These are phyloP conservation scores for Carex kokanica DNA, from an alignment of 176 grass and related monocot species.

Conservation along the genomic window DNA sequence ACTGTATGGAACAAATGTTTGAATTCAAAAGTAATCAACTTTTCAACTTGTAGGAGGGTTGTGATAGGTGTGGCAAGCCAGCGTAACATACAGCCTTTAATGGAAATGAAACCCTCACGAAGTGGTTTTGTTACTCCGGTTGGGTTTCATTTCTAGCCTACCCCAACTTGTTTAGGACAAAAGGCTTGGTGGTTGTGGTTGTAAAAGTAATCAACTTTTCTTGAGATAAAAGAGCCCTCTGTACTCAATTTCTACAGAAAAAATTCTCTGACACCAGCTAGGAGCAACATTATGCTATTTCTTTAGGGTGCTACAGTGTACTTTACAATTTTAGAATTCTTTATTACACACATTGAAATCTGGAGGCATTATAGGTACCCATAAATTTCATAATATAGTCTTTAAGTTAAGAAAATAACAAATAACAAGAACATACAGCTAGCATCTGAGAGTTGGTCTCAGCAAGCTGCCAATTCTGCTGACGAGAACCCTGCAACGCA, in stretches of 20 bases:
- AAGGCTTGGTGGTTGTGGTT: too few species aligned
- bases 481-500: slow-evolving; percentile 23
- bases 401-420: neutral
- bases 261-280: neutral
- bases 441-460: slow-evolving; percentile 50
- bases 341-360: neutral
- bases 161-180: too few species aligned
- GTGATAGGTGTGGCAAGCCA: too few species aligned
- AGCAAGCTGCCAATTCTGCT: slow-evolving; percentile 53
- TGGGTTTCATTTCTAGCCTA: too few species aligned
- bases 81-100: too few species aligned
- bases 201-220: neutral
- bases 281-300: neutral
- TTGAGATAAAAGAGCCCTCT: neutral
- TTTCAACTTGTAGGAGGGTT: too few species aligned
- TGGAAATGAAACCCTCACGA: too few species aligned
- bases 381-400: neutral
- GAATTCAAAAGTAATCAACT: neutral
- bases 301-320: neutral
- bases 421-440: slow-evolving; percentile 30
- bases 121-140: too few species aligned
- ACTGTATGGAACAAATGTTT: slow-evolving; percentile 9
- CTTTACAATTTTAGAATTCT: neutral
- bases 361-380: neutral
- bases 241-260: neutral